These are phyloP conservation scores for Westerdykella aurantiaca DNA, from an alignment of 2,329 filamentous ascomycete genomes.

Conservation along the genomic window DNA sequence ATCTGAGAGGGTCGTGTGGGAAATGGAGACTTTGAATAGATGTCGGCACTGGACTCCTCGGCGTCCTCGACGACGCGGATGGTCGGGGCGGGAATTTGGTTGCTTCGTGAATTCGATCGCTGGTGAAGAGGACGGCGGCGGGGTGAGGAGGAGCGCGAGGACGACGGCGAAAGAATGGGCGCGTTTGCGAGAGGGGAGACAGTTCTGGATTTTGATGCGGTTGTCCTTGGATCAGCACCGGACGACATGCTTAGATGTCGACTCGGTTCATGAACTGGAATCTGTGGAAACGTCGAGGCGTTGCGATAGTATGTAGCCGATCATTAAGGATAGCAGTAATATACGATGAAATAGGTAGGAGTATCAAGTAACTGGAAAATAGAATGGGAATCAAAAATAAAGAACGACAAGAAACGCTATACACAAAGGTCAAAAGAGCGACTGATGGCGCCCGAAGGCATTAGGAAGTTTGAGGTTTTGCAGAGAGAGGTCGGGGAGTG, in stretches of 20 bases:
- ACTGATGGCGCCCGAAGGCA: conserved; percentile 31
- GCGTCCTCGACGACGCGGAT: conserved; percentile 40
- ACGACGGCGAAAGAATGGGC: conserved; percentile 28
- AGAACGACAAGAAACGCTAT: conserved; percentile 32
- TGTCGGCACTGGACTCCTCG: conserved; percentile 29
- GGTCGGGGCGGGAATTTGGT: conserved; percentile 34
- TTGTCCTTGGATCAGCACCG: conserved; percentile 18
- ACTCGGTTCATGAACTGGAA: conserved; percentile 17
- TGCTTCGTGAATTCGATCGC: conserved; percentile 34
- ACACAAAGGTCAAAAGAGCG: conserved; percentile 34
- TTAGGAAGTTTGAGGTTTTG: conserved; percentile 28
- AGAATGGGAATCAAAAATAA: conserved; percentile 13
- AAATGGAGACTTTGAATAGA: conserved; percentile 38
- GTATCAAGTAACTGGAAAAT: background rate
- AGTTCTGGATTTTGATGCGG: conserved; percentile 19
- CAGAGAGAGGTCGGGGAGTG: conserved; percentile 17
- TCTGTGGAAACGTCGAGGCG: conserved; percentile 17
- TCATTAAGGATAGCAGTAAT: conserved; percentile 24
- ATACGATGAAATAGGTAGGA: conserved; percentile 12
- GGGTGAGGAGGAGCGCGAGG: conserved; percentile 29
- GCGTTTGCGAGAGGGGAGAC: conserved; percentile 24
- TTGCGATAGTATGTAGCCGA: conserved; percentile 18
- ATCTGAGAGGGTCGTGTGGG: conserved; percentile 37
- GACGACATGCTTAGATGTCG: conserved; percentile 28
- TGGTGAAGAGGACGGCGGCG: conserved; percentile 35